Conservation (phyloP, 495 filamentous ascomycete genomes). For the Sphaerosporella brunnea region DNA sequence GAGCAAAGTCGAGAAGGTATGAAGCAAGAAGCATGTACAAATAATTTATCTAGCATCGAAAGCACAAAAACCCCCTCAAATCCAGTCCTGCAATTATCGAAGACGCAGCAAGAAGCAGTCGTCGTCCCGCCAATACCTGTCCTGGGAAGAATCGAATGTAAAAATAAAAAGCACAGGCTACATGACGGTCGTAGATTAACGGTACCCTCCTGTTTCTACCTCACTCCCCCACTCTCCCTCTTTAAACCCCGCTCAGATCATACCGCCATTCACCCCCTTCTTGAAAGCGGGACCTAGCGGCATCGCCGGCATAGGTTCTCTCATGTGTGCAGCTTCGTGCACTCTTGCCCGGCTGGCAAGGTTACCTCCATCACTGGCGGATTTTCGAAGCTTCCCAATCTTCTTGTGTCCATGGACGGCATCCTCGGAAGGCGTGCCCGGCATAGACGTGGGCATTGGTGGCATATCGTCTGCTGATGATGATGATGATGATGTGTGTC, state of each 20-base stretch:
- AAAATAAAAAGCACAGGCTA: constrained; percentile 3
- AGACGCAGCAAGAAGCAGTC: too few relatives aligned
- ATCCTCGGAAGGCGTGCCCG: too few relatives aligned
- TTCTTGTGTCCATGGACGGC: too few relatives aligned
- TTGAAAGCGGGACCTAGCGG: constrained; percentile 9
- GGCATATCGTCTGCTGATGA: too few relatives aligned
- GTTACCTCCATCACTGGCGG: constrained; percentile 22
- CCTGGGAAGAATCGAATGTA: not conserved
- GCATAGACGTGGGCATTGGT: too few relatives aligned
- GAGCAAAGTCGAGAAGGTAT: too few relatives aligned
- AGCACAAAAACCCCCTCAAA: too few relatives aligned
- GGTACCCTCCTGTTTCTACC: not conserved
- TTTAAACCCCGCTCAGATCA: constrained; percentile 14
- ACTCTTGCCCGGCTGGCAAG: constrained; percentile 15
- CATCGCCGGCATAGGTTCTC: constrained; percentile 16
- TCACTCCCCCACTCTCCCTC: not conserved
- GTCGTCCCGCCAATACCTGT: too few relatives aligned
- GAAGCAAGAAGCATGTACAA: too few relatives aligned
- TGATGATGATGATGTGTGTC: too few relatives aligned
- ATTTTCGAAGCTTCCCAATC: constrained; percentile 23
- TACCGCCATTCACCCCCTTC: constrained; percentile 11
- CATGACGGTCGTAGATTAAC: constrained; percentile 1
- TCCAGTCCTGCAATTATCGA: too few relatives aligned
- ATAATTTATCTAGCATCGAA: too few relatives aligned
- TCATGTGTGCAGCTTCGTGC: constrained; percentile 13